Base-by-base conservation (phyloP, 495 filamentous ascomycete genomes). In the Neohortaea acidophila region DNA sequence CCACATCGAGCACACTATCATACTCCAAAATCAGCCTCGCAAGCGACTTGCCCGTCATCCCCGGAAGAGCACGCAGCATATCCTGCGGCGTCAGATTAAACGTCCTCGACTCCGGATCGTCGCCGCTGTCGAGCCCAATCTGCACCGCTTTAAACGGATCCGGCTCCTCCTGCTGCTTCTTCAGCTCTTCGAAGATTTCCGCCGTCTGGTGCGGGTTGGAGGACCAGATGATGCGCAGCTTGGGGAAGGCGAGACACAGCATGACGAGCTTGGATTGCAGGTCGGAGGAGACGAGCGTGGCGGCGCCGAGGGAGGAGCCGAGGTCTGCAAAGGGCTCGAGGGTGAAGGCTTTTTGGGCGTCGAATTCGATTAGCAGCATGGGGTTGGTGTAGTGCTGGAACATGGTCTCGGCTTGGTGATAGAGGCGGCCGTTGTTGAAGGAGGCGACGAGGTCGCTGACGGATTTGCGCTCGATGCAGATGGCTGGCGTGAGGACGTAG, bases 351-450 rank as follows among this genome's bases (percentile, higher is more conserved):
- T 93, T 94, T 61, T 92, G 84, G 54, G 92, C 81, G 58, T 96
- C 86, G 59, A 97, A 97, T 55, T 97, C 89, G 49, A 97, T 94
- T 22, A 97, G 67, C 2, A 97, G 75, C 69, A 96, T 79, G 0
- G 87, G 84, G 47, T 59, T 73, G 50, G 81, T 80, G 70, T 97
- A 97, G 60, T 96, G 73, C 50, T 80, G 70, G 22, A 87, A 72
- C 91, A 97, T 94, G 15, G 78, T 79, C 61, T 97, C 91, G 18
- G 79, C 77, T 61, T 97, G 89, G 51, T 77, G 81, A 59, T 81
- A 97, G 30, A 97, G 70, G 21, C 89, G 75, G 28, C 89, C 89
- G 51, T 92, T 82, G 45, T 78, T 75, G 59, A 97, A 82, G 12
- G 85, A 94, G 45, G 71, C 69, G 60, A 96, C 91, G 10, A 97